Conservation (phyloP, 257 asterid species). For the Solanum peruvianum region DNA sequence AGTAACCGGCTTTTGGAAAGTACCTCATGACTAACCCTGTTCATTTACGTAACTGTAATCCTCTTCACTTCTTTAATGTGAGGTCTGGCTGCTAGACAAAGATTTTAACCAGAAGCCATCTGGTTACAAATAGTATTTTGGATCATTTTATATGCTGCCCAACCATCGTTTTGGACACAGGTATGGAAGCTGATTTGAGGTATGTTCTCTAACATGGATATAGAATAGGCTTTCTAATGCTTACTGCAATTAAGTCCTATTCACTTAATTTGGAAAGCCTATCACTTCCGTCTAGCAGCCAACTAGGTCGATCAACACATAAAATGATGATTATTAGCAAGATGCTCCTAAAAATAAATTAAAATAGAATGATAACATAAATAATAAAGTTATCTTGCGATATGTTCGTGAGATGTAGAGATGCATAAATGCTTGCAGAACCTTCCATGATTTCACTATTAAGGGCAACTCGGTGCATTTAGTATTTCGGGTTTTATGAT, state of each 20-base stretch:
- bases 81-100: constrained; percentile 54
- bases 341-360: background rate
- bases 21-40: constrained; percentile 19
- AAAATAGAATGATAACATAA: background rate
- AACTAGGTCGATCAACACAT: background rate
- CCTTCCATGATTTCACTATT: no score
- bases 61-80: constrained; percentile 47
- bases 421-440: background rate
- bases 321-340: background rate
- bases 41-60: constrained; percentile 29
- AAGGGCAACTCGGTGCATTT: no score
- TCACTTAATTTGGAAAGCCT: background rate
- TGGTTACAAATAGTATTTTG: constrained; percentile 43
- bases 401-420: background rate
- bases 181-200: constrained; percentile 41
- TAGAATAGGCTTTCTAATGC: background rate
- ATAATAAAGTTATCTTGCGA: background rate
- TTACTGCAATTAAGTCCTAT: background rate
- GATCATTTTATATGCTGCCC: constrained; percentile 31
- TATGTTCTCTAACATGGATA: constrained; percentile 19
- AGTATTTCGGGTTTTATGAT: no score
- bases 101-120: constrained; percentile 39
- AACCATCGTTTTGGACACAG: constrained; percentile 22
- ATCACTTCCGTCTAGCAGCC: background rate
- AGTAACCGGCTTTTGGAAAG: constrained; percentile 23